Conservation (phyloP, 2,329 filamentous ascomycete genomes). For the Cryphonectria radicalis region DNA sequence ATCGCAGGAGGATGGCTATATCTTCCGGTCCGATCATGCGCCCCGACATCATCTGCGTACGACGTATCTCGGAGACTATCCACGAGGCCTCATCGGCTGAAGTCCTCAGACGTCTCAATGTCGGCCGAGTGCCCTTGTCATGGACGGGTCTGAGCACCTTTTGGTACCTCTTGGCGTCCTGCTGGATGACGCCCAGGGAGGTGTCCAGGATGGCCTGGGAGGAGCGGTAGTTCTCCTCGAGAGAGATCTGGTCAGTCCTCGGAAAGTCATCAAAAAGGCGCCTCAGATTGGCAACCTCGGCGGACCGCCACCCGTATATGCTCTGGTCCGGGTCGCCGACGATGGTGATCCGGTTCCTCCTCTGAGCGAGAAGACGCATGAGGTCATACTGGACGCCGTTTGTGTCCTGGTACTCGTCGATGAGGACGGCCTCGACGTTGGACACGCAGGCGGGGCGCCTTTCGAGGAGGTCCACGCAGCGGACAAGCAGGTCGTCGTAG, state of each 20-base stretch:
- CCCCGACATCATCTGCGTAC: slow-evolving; percentile 72
- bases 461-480: slow-evolving; percentile 78
- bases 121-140: slow-evolving; percentile 76
- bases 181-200: slow-evolving; percentile 86
- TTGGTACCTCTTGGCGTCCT: slow-evolving; percentile 78
- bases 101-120: slow-evolving; percentile 74
- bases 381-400: slow-evolving; percentile 94
- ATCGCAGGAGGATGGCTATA: slow-evolving; percentile 85
- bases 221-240: slow-evolving; percentile 95
- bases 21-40: slow-evolving; percentile 75
- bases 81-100: slow-evolving; percentile 79
- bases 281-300: slow-evolving; percentile 86
- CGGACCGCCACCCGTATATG: slow-evolving; percentile 94
- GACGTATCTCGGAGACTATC: slow-evolving; percentile 83
- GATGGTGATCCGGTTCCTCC: slow-evolving; percentile 78
- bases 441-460: slow-evolving; percentile 78
- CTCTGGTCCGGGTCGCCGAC: slow-evolving; percentile 98
- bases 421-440: slow-evolving; percentile 88
- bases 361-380: slow-evolving; percentile 83
- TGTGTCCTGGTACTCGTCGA: slow-evolving; percentile 98
- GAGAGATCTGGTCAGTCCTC: slow-evolving; percentile 77
- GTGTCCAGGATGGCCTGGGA: slow-evolving; percentile 81
- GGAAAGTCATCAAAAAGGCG: slow-evolving; percentile 78
- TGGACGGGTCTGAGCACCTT: slow-evolving; percentile 84
- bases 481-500: slow-evolving; percentile 89